Conservation (phyloP, 2,329 filamentous ascomycete species). For the Clarireedia hainanense region DNA sequence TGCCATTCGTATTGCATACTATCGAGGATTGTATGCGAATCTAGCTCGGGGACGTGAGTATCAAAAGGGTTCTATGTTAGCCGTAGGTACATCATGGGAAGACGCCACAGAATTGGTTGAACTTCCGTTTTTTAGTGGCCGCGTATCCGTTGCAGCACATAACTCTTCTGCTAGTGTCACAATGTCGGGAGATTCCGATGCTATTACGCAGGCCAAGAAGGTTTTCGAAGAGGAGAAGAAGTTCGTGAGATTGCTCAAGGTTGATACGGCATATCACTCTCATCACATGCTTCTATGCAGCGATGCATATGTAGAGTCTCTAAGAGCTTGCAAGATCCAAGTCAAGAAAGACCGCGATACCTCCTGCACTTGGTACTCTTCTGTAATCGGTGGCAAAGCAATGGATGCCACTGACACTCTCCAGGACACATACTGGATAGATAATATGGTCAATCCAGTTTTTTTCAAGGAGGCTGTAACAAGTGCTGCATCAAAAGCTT, state of each 20-base stretch:
- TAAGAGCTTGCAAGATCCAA: slow-evolving; percentile 2
- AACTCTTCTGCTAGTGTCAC: slow-evolving; percentile 21
- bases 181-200: slow-evolving; percentile 20
- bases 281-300: slow-evolving; percentile 12
- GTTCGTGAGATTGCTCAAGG: slow-evolving; percentile 10
- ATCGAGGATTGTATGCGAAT: slow-evolving; percentile 10
- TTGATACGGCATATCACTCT: slow-evolving; percentile 24
- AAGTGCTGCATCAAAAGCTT: slow-evolving; percentile 2
- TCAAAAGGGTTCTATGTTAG: slow-evolving; percentile 21
- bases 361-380: slow-evolving; percentile 29
- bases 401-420: slow-evolving; percentile 2
- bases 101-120: slow-evolving; percentile 16
- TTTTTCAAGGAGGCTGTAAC: slow-evolving; percentile 34
- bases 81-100: slow-evolving; percentile 16
- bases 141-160: slow-evolving; percentile 23
- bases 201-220: slow-evolving; percentile 3
- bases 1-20: slow-evolving; percentile 24
- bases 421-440: slow-evolving; percentile 16
- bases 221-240: slow-evolving; percentile 14
- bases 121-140: neutral
- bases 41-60: slow-evolving; percentile 9
- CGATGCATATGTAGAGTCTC: slow-evolving; percentile 2
- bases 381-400: slow-evolving; percentile 6
- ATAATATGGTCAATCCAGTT: slow-evolving; percentile 36
- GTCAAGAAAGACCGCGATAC: neutral